Evolutionary conservation across 345 rosid species (phyloP).

Genomic region (Reutealis trisperma): DNA sequence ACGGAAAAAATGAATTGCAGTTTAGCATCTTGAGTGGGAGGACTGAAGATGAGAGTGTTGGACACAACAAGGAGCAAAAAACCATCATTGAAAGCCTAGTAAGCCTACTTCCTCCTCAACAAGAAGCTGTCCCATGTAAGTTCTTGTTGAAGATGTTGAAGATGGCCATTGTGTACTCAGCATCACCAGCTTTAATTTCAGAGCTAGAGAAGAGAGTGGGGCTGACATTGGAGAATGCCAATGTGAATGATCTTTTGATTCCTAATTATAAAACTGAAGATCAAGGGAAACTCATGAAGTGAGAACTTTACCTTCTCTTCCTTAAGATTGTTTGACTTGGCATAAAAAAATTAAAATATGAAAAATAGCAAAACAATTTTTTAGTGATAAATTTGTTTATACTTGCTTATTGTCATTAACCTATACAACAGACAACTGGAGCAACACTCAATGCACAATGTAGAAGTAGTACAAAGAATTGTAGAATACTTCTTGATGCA

Average conservation of each 20-base stretch:
- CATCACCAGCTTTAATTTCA: conserved; percentile 68
- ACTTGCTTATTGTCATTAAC: conserved; percentile 15
- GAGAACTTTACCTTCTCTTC: conserved; percentile 31
- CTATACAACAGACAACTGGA: conserved; percentile 50
- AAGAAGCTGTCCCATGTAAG: conserved; percentile 62
- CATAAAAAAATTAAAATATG: background rate
- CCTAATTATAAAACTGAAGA: conserved; percentile 63
- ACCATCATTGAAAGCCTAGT: conserved; percentile 66
- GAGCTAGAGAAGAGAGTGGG: conserved; percentile 82
- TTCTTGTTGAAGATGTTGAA: conserved; percentile 74
- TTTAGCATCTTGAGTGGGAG: conserved; percentile 45
- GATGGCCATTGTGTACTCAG: conserved; percentile 65
- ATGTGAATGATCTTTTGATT: conserved; percentile 70
- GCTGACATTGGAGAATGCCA: conserved; percentile 60
- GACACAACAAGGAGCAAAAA: conserved; percentile 50
- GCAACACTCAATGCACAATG: conserved; percentile 54
- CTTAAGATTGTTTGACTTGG: conserved; percentile 15
- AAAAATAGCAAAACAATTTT: background rate
- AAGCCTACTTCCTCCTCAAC: conserved; percentile 65
- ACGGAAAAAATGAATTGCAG: conserved; percentile 62
- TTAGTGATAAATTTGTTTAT: background rate
- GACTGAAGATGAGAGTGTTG: conserved; percentile 40
- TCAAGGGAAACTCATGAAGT: conserved; percentile 49
- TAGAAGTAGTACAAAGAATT: conserved; percentile 68
- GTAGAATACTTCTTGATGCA: conserved; percentile 74